A percentile compares a stretch with the other conserved stretches of the same genome.
Evolutionary conservation across 2,329 filamentous ascomycete species (phyloP).

Genomic region (Helicocarpus griseus): DNA sequence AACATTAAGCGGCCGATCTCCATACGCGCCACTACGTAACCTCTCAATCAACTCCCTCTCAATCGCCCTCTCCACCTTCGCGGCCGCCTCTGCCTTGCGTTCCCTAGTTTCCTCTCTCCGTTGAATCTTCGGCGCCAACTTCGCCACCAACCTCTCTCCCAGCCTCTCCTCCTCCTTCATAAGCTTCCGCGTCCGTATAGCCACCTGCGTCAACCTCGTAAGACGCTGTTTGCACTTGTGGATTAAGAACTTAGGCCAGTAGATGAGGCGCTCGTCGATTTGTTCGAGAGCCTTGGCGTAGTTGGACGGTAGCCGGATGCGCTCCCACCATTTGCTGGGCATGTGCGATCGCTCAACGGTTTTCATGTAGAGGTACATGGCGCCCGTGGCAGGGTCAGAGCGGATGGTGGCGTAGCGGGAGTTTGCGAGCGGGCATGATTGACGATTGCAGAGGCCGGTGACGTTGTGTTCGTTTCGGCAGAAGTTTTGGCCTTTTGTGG

Average conservation of each 20-base stretch:
- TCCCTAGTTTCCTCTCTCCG: conserved; percentile 66
- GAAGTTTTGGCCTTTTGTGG: conserved; percentile 80
- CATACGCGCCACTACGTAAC: conserved; percentile 84
- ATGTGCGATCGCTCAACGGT: conserved; percentile 80
- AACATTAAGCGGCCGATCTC: conserved; percentile 87
- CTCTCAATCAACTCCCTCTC: conserved; percentile 90
- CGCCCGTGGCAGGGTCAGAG: conserved; percentile 66
- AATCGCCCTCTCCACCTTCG: conserved; percentile 91
- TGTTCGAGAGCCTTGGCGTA: conserved; percentile 83
- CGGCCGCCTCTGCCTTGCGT: conserved; percentile 67
- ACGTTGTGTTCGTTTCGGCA: conserved; percentile 94
- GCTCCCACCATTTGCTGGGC: conserved; percentile 89
- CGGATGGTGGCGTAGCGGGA: conserved; percentile 87
- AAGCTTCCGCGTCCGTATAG: conserved; percentile 64
- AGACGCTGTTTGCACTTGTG: conserved; percentile 97
- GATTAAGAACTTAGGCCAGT: conserved; percentile 87
- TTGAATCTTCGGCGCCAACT: conserved; percentile 81
- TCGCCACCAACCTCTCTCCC: conserved; percentile 79
- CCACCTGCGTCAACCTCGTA: conserved; percentile 84
- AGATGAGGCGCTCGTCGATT: conserved; percentile 75
- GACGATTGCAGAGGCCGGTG: conserved; percentile 70
- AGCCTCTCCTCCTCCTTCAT: conserved; percentile 82
- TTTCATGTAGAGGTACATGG: conserved; percentile 94
- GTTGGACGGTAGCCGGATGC: conserved; percentile 79
- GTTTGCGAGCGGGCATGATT: conserved; percentile 86